A percentile compares a stretch with the other conserved stretches of the same genome.
Evolutionary conservation across 106 monocot species (phyloP).

Genomic region (Dendrobium nobile): DNA sequence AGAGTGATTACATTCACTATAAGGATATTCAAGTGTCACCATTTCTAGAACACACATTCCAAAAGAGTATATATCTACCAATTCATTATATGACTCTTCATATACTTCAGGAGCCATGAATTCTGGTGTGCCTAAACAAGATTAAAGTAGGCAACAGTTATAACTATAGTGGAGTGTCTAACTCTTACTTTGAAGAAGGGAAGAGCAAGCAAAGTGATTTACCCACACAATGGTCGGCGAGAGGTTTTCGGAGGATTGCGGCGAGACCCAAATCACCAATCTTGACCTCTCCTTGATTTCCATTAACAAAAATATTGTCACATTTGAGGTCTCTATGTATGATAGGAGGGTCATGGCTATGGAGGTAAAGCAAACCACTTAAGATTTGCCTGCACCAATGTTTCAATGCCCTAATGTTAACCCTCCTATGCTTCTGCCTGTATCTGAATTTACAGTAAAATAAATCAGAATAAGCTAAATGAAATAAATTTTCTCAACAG

Average conservation of each 20-base stretch:
- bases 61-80: constrained; percentile 28
- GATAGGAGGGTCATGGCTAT: constrained; percentile 36
- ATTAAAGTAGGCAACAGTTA: neutral
- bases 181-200: no score
- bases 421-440: constrained; percentile 28
- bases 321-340: constrained; percentile 45
- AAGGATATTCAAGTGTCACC: constrained; percentile 27
- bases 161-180: neutral
- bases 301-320: constrained; percentile 44
- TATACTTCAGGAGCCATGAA: constrained; percentile 31
- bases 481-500: neutral
- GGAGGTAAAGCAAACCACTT: constrained; percentile 28
- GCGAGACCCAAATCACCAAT: constrained; percentile 43
- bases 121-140: constrained; percentile 17
- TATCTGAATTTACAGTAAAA: constrained; percentile 19
- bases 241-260: constrained; percentile 22
- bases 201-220: neutral
- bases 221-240: constrained; percentile 22
- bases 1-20: constrained; percentile 16
- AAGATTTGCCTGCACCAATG: constrained; percentile 38
- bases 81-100: constrained; percentile 25
- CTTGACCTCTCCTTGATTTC: constrained; percentile 44
- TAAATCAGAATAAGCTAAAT: neutral
- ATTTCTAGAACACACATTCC: constrained; percentile 29
- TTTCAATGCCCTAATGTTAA: constrained; percentile 30